Percentiles rank a stretch among this genome's conserved stretches.
Conservation (phyloP, 352 stramenopile genomes). For the Pythium scleroteichum region DNA sequence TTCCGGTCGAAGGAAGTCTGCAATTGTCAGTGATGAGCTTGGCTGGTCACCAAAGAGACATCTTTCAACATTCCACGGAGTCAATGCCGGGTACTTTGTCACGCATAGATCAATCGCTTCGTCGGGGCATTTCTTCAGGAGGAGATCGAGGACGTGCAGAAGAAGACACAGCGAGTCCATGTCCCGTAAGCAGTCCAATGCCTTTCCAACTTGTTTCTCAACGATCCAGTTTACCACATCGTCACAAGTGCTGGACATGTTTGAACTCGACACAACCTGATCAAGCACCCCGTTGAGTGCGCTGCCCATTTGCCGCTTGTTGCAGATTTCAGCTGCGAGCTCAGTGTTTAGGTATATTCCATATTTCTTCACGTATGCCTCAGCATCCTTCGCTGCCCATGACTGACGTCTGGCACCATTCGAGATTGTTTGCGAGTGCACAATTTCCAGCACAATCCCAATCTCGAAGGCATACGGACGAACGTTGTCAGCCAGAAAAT, state of each 20-base stretch:
- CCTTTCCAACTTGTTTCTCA: constrained; percentile 54
- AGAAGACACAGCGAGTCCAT: constrained; percentile 71
- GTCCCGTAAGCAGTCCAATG: constrained; percentile 46
- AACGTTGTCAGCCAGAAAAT: constrained; percentile 28
- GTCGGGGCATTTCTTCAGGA: constrained; percentile 76
- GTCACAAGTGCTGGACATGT: constrained; percentile 72
- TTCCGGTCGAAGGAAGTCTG: constrained; percentile 38
- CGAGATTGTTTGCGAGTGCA: neutral
- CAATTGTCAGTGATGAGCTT: constrained; percentile 27
- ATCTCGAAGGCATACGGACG: constrained; percentile 69
- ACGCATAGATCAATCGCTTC: constrained; percentile 79
- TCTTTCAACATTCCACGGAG: constrained; percentile 82
- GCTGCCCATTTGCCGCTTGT: constrained; percentile 57
- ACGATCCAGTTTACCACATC: constrained; percentile 82
- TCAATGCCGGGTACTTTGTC: constrained; percentile 61
- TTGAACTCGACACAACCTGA: constrained; percentile 77
- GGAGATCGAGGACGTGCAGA: constrained; percentile 74
- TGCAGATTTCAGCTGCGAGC: constrained; percentile 79
- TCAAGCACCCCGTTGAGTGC: constrained; percentile 73
- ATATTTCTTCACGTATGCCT: constrained; percentile 80
- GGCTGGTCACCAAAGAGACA: constrained; percentile 68
- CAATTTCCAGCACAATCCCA: constrained; percentile 35
- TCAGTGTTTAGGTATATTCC: constrained; percentile 85
- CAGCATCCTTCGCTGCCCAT: constrained; percentile 51
- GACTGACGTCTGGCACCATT: neutral